Evolutionary conservation across 257 asterid species (phyloP), one percentile per base, ranked within the genome.

Genomic region (Fraxinus quadrangulata): DNA sequence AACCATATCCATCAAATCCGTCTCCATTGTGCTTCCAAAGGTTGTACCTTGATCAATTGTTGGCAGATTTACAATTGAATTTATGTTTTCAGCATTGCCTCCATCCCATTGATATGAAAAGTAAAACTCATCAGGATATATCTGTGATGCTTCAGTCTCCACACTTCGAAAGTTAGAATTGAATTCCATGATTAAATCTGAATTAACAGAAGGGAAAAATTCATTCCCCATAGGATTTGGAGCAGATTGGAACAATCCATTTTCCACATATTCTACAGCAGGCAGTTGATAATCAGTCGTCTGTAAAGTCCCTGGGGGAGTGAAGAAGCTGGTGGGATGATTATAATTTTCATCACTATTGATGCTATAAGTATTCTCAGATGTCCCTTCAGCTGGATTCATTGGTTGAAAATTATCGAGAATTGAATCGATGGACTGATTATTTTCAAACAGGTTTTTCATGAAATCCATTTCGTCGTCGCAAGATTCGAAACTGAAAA

Each of bases 401-500:
- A 36, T 31, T 7, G 45, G 26, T n/a, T 75, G 69, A 3, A 30
- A 39, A 9, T 19, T 21, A 3, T 79, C 79, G 16, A n/a, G 17
- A 8, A 31, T 33, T 39, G 74, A 47, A 39, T 24, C 72, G 28
- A 9, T 11, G 37, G 2, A 16, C 5, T 61, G 30, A 23, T 63
- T 74, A 76, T 75, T 72, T 12, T 75, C 87, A 49, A 90, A 90
- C 21, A 89, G 28, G 47, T 21, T 81, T 66, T 81, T 87, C 84
- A 93, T 79, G 87, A 93, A 91, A 63, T 76, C 67, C 84, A 89
- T 74, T 72, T 91, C 96, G 47, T 93, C 97, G 16, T 83, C 83
- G 8, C 70, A 71, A 0, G 81, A 78, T 34, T 87, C 89, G 3
- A 81, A 77, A 33, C 86, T 12, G 33, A 91, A 42, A 56, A 80